Conservation (phyloP, 73 alveolate species). For the Tetrahymena borealis region DNA sequence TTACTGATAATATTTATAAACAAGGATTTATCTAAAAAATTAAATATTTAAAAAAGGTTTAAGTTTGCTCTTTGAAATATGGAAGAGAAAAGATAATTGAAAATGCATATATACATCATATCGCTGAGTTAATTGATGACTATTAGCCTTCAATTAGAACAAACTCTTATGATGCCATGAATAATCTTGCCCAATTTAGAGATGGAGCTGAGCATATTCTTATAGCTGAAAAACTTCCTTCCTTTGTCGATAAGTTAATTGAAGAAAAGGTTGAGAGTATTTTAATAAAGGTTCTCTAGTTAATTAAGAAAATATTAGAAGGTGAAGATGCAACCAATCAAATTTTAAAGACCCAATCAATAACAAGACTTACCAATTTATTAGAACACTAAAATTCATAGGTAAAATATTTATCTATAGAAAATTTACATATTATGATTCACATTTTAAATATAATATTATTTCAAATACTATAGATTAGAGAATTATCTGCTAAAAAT, state of each 20-base stretch:
- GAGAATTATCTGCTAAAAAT: conserved; percentile 24
- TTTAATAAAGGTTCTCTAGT: conserved; percentile 1
- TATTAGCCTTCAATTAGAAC: conserved; percentile 6
- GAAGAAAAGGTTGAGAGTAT: conserved; percentile 28
- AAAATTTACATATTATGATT: neutral
- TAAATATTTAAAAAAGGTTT: conserved; percentile 12
- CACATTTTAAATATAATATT: neutral
- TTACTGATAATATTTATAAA: no score
- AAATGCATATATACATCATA: conserved; percentile 9
- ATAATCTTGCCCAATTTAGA: conserved; percentile 30
- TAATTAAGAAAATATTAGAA: conserved; percentile 16
- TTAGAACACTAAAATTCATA: conserved; percentile 14
- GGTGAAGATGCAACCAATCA: conserved; percentile 32
- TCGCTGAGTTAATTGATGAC: conserved; percentile 30
- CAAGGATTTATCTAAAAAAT: neutral
- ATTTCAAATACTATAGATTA: no score
- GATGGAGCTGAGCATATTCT: conserved; percentile 39
- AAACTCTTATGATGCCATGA: conserved; percentile 19
- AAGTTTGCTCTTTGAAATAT: conserved; percentile 13
- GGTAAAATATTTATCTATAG: conserved; percentile 9
- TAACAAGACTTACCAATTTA: conserved; percentile 16
- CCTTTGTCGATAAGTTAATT: conserved; percentile 29
- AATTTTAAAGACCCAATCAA: conserved; percentile 28
- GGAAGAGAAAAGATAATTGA: conserved; percentile 41
- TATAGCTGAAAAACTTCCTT: neutral